phyloP scores from a whole-genome alignment of 2,329 filamentous ascomycete genomes.

The Fusarium chlamydosporum region DNA sequence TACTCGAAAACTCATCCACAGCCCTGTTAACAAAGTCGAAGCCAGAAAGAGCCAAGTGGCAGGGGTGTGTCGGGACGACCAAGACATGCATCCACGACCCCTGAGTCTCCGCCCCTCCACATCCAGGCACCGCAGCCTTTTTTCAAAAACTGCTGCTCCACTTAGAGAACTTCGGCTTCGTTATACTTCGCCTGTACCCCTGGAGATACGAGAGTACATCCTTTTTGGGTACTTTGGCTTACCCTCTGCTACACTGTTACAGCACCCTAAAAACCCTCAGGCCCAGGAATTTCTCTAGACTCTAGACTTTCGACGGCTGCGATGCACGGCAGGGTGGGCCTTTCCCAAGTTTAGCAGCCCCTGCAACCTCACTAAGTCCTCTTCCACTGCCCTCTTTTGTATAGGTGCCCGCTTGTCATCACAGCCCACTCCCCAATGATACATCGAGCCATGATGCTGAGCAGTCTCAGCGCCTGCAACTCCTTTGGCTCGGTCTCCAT shows the following conservation, averaged over 20 bases:
- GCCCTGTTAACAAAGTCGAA: constrained; percentile 26
- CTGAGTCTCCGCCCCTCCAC: constrained; percentile 32
- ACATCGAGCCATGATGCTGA: constrained; percentile 39
- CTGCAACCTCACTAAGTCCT: constrained; percentile 36
- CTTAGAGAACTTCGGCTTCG: constrained; percentile 41
- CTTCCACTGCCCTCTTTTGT: constrained; percentile 15
- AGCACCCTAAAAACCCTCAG: constrained; percentile 34
- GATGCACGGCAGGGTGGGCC: constrained; percentile 40
- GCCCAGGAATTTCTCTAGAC: constrained; percentile 26
- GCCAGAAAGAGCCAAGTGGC: constrained; percentile 10
- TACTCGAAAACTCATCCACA: constrained; percentile 12
- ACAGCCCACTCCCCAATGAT: constrained; percentile 45
- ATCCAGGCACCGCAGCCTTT: constrained; percentile 6
- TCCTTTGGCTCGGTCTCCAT: constrained; percentile 37
- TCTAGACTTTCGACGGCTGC: constrained; percentile 38
- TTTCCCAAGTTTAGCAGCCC: constrained; percentile 34
- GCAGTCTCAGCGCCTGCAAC: constrained; percentile 41
- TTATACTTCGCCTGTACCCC: constrained; percentile 45
- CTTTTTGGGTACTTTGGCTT: constrained; percentile 35
- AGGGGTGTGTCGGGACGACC: constrained; percentile 39
- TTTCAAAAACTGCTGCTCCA: constrained; percentile 38
- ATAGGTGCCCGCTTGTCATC: constrained; percentile 48
- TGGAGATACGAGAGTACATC: constrained; percentile 39
- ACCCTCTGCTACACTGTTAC: constrained; percentile 5
- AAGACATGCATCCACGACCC: constrained; percentile 44